Conservation (phyloP, 306 rosid species). For the Prunus kanzakura region DNA sequence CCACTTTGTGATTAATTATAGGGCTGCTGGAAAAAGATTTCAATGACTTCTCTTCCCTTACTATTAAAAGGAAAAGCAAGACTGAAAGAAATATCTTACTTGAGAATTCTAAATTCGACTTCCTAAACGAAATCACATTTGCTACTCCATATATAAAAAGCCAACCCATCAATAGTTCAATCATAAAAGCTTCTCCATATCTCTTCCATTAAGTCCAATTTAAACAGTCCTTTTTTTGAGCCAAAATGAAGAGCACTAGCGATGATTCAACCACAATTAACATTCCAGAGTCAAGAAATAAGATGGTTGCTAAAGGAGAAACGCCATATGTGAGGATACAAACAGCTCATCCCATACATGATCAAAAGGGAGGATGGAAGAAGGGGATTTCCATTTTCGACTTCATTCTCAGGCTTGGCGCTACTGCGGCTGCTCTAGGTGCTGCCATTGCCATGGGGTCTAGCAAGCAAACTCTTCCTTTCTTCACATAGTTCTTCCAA, state of each 20-base stretch:
- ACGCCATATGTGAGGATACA: conserved; percentile 20
- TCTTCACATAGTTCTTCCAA: conserved; percentile 73
- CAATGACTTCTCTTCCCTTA: conserved; percentile 9
- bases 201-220: not conserved
- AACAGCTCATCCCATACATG: conserved; percentile 16
- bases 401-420: conserved; percentile 58
- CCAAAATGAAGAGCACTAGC: conserved; percentile 30
- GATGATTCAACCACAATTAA: conserved; percentile 32
- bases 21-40: conserved; percentile 8
- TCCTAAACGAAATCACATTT: not conserved
- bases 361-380: conserved; percentile 45
- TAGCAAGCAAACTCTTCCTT: conserved; percentile 52
- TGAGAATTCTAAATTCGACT: not conserved
- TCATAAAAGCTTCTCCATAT: not conserved
- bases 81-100: not conserved
- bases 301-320: conserved; percentile 40
- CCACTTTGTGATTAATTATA: conserved; percentile 4
- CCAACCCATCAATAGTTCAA: not conserved
- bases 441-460: conserved; percentile 54
- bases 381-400: conserved; percentile 65
- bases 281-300: conserved; percentile 20
- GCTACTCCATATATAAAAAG: not conserved
- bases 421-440: conserved; percentile 39
- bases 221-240: not conserved
- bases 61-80: not conserved